Base-by-base conservation (phyloP, 148 eudicot species). In the Bassia scoparia region DNA sequence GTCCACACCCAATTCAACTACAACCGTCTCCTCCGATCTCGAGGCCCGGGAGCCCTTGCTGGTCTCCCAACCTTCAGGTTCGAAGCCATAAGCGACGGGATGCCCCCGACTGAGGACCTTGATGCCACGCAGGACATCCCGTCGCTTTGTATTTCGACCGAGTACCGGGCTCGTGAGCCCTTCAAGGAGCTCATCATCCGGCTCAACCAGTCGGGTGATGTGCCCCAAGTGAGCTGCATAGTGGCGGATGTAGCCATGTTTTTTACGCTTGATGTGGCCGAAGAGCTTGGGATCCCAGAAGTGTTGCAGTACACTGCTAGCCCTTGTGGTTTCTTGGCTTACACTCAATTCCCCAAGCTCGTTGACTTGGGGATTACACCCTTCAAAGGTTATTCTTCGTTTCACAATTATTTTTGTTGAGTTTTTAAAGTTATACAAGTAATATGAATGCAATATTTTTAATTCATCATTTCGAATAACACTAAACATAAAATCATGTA, bases 361-460 rank as follows among this genome's bases (percentile, higher is more conserved):
- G 4, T 64, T 7, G 56, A 78, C 13, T 33, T 63, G 50, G 78
- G 70, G 5, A 44, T 74, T 37, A 23, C 72, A 1, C 89, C 89
- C 12, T 81, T 86, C 3, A 75, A 84, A 86, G 89, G 89, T 86
- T n/a, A n/a, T n/a, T n/a, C n/a, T n/a, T n/a, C n/a, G n/a, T n/a
- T n/a, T n/a, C n/a, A n/a, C n/a, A n/a, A n/a, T n/a, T n/a, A n/a
- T n/a, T n/a, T n/a, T n/a, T n/a, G n/a, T n/a, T n/a, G n/a, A n/a
- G n/a, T n/a, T n/a, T n/a, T n/a, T n/a, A n/a, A n/a, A n/a, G n/a
- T n/a, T n/a, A n/a, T n/a, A n/a, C n/a, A n/a, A n/a, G n/a, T n/a
- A n/a, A n/a, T n/a, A n/a, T n/a, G n/a, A n/a, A n/a, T n/a, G n/a
- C n/a, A n/a, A n/a, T n/a, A n/a, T n/a, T n/a, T n/a, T n/a, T n/a